phyloP scores from a whole-genome alignment of 1,139 yeast genomes.

The Protomyces inouyei region DNA sequence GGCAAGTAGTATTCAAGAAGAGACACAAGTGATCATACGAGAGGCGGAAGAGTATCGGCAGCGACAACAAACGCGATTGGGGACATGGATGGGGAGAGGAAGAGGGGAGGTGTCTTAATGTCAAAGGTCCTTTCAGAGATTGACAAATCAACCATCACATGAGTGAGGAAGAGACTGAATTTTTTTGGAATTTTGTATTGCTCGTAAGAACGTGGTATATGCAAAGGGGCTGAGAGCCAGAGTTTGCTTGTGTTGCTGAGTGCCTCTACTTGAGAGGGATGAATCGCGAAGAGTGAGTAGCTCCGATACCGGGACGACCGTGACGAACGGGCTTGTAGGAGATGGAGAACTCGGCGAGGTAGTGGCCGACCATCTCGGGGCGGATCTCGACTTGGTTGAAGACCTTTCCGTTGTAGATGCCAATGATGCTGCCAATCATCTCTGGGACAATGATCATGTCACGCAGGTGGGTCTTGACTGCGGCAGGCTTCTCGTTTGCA shows the following conservation, averaged over 20 bases:
- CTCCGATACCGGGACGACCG: constrained; percentile 93
- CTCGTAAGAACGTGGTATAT: neutral
- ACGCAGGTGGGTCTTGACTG: constrained; percentile 99
- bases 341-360: constrained; percentile 99
- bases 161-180: neutral
- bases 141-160: neutral
- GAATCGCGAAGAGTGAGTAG: constrained; percentile 78
- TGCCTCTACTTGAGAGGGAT: constrained; percentile 54
- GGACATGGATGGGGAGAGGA: neutral
- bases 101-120: neutral
- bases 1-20: no score
- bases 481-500: constrained; percentile 95
- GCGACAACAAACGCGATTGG: no score
- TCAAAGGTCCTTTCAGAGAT: neutral
- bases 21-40: neutral
- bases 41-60: no score
- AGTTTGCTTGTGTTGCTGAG: neutral
- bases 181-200: neutral
- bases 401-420: constrained; percentile 99
- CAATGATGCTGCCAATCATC: constrained; percentile 98
- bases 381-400: constrained; percentile 98
- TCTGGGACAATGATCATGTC: constrained; percentile 99
- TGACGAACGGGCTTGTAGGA: constrained; percentile 99
- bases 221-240: neutral
- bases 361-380: constrained; percentile 99